A percentile compares a stretch with the other conserved stretches of the same genome.
Evolutionary conservation across 352 stramenopile species (phyloP).

Genomic region (Phytophthora hybrid): DNA sequence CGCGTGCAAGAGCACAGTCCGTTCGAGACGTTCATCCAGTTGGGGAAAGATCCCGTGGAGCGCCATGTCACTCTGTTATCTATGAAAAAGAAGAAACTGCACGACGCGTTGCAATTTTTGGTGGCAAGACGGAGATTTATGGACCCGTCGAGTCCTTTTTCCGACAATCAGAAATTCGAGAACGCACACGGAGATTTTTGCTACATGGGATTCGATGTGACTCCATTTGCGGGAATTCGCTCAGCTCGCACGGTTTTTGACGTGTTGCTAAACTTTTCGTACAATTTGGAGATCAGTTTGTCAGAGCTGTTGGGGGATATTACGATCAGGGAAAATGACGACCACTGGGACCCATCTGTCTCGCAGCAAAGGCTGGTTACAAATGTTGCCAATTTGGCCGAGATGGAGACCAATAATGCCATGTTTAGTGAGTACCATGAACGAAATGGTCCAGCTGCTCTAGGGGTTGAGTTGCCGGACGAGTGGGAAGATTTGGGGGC

Average conservation of each 20-base stretch:
- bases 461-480: constrained; percentile 32
- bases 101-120: constrained; percentile 46
- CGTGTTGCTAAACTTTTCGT: constrained; percentile 52
- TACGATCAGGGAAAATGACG: constrained; percentile 60
- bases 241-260: constrained; percentile 52
- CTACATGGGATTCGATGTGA: constrained; percentile 62
- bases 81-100: constrained; percentile 52
- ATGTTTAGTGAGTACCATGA: constrained; percentile 53
- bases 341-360: constrained; percentile 48
- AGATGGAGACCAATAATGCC: constrained; percentile 57
- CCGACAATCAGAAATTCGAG: constrained; percentile 57
- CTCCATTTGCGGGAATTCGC: constrained; percentile 46
- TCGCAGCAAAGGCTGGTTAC: constrained; percentile 53
- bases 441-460: constrained; percentile 23
- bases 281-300: constrained; percentile 65
- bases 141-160: constrained; percentile 43
- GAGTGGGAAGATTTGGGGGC: constrained; percentile 33
- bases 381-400: constrained; percentile 36
- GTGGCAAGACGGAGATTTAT: constrained; percentile 41
- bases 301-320: constrained; percentile 56
- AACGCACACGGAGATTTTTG: constrained; percentile 48
- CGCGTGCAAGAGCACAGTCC: constrained; percentile 45
- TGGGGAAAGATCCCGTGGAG: constrained; percentile 39
- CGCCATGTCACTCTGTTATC: constrained; percentile 44
- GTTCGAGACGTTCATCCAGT: constrained; percentile 51